Evolutionary conservation across 306 rosid species (phyloP).

Genomic region (Dryas octopetala): DNA sequence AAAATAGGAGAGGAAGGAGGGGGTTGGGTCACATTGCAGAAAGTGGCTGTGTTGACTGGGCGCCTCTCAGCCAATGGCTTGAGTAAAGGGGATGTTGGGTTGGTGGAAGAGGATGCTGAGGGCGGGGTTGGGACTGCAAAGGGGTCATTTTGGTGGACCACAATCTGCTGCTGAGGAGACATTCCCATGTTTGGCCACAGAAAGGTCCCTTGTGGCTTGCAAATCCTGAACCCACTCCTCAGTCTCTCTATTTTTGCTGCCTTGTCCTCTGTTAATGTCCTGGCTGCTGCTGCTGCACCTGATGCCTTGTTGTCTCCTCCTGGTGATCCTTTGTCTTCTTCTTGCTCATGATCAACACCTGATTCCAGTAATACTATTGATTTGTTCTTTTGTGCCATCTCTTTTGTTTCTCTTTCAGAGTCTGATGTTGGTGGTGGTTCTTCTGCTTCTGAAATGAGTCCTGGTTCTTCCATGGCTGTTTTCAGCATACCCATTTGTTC

Average conservation of each 20-base stretch:
- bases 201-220: constrained; percentile 69
- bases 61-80: constrained; percentile 75
- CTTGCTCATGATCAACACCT: constrained; percentile 17
- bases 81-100: constrained; percentile 30
- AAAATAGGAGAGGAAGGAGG: constrained; percentile 19
- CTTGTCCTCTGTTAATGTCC: constrained; percentile 36
- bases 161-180: constrained; percentile 40
- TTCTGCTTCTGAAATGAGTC: constrained; percentile 41
- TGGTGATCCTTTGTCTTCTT: not conserved
- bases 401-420: constrained; percentile 33
- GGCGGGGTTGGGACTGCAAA: constrained; percentile 60
- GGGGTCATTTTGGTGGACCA: constrained; percentile 34
- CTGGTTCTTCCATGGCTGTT: constrained; percentile 36
- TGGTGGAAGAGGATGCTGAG: constrained; percentile 59
- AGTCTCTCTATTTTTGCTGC: constrained; percentile 64
- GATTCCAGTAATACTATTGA: not conserved
- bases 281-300: constrained; percentile 14
- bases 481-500: constrained; percentile 47
- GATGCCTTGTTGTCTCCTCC: constrained; percentile 30
- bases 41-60: constrained; percentile 49
- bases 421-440: constrained; percentile 29
- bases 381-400: constrained; percentile 20
- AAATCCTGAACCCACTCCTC: constrained; percentile 81
- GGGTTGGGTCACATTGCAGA: constrained; percentile 38
- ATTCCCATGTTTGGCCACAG: constrained; percentile 60